Percentiles rank a stretch among this genome's conserved stretches.
Conservation (phyloP, 108 stramenopile species). For the Cyclotella sp. region DNA sequence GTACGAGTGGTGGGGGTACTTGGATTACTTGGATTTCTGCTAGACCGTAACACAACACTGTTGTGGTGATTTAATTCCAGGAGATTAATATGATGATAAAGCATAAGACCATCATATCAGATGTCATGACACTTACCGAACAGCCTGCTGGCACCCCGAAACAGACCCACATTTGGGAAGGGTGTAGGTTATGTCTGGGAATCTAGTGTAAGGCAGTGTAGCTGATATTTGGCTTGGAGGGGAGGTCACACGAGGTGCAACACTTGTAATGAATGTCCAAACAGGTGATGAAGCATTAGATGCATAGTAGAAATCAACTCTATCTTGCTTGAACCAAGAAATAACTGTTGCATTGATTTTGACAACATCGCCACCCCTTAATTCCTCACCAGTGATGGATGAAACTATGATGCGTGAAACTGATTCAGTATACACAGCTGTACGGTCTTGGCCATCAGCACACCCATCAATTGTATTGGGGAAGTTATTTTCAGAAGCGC, state of each 20-base stretch:
- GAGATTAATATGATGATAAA: not conserved
- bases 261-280: slow-evolving; percentile 35
- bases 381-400: slow-evolving; percentile 11
- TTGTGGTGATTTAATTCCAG: not conserved
- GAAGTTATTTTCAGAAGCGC: slow-evolving; percentile 1
- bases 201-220: slow-evolving; percentile 10
- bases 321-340: slow-evolving; percentile 4
- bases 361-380: slow-evolving; percentile 30
- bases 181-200: slow-evolving; percentile 2
- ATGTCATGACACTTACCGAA: slow-evolving; percentile 2
- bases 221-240: not conserved
- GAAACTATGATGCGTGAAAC: slow-evolving; percentile 29
- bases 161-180: slow-evolving; percentile 17
- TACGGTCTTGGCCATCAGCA: slow-evolving; percentile 2
- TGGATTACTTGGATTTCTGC: not conserved
- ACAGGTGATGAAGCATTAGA: slow-evolving; percentile 16
- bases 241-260: not conserved
- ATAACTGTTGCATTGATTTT: slow-evolving; percentile 23
- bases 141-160: slow-evolving; percentile 24
- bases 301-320: slow-evolving; percentile 37
- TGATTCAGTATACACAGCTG: slow-evolving; percentile 11
- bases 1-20: no score
- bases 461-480: slow-evolving; percentile 39
- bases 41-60: slow-evolving; percentile 31
- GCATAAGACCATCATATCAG: not conserved